phyloP scores from a whole-genome alignment of 208 protist genomes.

The Crithidia mellificae region DNA sequence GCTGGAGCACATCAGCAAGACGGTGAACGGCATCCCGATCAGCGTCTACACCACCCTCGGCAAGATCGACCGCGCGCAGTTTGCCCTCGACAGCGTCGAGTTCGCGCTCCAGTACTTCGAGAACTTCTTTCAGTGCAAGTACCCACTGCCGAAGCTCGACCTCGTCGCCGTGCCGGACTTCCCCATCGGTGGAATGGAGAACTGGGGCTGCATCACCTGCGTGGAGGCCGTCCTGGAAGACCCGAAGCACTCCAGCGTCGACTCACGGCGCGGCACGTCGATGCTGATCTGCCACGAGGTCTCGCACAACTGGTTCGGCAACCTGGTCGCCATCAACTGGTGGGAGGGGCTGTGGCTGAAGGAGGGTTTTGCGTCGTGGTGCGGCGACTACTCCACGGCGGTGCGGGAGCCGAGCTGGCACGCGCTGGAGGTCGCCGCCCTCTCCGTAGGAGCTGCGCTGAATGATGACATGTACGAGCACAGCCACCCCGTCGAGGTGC shows the following conservation, averaged over 20 bases:
- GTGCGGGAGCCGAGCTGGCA: conserved; percentile 88
- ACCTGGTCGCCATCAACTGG: conserved; percentile 99
- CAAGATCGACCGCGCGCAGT: conserved; percentile 62
- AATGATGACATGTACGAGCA: conserved; percentile 89
- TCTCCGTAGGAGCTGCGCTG: conserved; percentile 66
- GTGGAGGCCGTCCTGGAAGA: conserved; percentile 91
- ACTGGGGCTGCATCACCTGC: conserved; percentile 95
- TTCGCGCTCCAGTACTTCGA: conserved; percentile 87
- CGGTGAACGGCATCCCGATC: conserved; percentile 65
- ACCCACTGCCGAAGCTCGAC: conserved; percentile 97
- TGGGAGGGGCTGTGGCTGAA: conserved; percentile 99
- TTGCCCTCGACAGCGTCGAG: conserved; percentile 78
- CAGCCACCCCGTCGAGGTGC: conserved; percentile 97
- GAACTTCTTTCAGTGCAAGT: conserved; percentile 88
- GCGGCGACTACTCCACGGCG: conserved; percentile 88
- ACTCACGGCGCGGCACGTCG: conserved; percentile 75
- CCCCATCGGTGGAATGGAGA: conserved; percentile 97
- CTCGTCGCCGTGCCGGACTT: conserved; percentile 97
- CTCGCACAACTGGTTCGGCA: conserved; percentile 98
- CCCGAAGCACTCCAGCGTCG: conserved; percentile 50
- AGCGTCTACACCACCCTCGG: conserved; percentile 76
- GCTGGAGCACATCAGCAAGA: conserved; percentile 80
- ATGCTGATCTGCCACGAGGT: conserved; percentile 96
- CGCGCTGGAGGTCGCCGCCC: conserved; percentile 79
- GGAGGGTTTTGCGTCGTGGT: conserved; percentile 98